These are phyloP conservation scores for Acacia melanoxylon DNA, from an alignment of 306 rosid genomes.

Conservation along the genomic window DNA sequence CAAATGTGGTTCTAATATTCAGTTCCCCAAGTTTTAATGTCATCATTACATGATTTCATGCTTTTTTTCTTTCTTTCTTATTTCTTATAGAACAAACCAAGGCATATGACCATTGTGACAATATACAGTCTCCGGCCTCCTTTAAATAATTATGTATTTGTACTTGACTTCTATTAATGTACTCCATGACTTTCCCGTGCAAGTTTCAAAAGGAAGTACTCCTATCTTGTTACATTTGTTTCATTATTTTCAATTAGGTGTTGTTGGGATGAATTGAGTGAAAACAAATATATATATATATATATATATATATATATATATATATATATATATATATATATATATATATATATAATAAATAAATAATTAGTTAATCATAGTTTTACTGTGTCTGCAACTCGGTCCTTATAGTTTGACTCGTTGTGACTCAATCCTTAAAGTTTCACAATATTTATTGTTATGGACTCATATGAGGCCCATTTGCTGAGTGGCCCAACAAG, in stretches of 20 bases:
- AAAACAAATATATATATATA: no score
- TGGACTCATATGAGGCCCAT: no score
- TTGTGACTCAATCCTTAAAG: no score
- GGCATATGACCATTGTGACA: neutral
- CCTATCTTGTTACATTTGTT: neutral
- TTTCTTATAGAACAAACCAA: neutral
- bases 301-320: no score
- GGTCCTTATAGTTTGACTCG: no score
- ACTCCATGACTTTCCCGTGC: neutral
- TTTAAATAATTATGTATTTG: neutral
- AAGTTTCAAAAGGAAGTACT: neutral
- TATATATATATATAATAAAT: no score
- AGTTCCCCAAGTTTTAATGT: conserved; percentile 23
- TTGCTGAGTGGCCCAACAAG: no score
- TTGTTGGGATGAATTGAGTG: neutral
- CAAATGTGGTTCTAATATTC: neutral
- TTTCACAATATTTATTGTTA: no score
- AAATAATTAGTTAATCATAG: no score
- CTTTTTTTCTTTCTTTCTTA: neutral
- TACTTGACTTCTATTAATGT: neutral
- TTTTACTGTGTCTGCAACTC: no score
- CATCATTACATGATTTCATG: neutral
- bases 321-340: no score
- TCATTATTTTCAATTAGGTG: neutral
- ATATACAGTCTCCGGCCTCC: neutral